Evolutionary conservation across 1,284 basidiomycete species (phyloP).

Genomic region (Neolentinus lepideus): DNA sequence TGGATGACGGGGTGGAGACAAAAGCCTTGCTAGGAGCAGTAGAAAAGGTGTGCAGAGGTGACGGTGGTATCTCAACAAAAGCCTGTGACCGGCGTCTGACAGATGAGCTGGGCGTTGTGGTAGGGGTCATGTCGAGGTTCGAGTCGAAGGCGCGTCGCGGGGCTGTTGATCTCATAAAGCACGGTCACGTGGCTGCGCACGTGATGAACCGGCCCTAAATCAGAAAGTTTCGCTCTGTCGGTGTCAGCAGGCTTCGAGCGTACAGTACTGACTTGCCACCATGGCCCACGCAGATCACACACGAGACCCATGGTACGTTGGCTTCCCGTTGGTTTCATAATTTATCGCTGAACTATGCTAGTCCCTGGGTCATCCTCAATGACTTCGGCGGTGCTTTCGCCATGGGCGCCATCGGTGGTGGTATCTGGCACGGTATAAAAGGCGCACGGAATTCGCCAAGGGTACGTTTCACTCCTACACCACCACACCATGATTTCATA

Average conservation of each 20-base stretch:
- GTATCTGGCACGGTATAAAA: constrained; percentile 99
- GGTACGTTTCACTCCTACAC: constrained; percentile 45
- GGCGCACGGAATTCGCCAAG: constrained; percentile 95
- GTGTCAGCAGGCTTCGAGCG: constrained; percentile 14
- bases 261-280: constrained; percentile 13
- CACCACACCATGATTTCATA: too few relatives aligned
- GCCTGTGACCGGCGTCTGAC: constrained; percentile 21
- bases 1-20: constrained; percentile 20
- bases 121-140: constrained; percentile 5
- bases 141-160: constrained; percentile 7
- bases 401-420: constrained; percentile 94
- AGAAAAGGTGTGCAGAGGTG: constrained; percentile 27
- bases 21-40: constrained; percentile 13
- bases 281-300: constrained; percentile 91
- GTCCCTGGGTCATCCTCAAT: constrained; percentile 98
- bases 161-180: constrained; percentile 2
- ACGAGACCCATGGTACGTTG: constrained; percentile 79
- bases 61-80: constrained; percentile 53
- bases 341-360: constrained; percentile 21
- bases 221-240: constrained; percentile 7
- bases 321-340: neutral
- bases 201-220: constrained; percentile 1
- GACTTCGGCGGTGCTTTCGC: constrained; percentile 97
- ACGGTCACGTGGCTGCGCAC: constrained; percentile 14
- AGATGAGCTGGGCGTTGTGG: constrained; percentile 10